Conservation (phyloP, 305 asterid species). For the Fraxinus sp. region DNA sequence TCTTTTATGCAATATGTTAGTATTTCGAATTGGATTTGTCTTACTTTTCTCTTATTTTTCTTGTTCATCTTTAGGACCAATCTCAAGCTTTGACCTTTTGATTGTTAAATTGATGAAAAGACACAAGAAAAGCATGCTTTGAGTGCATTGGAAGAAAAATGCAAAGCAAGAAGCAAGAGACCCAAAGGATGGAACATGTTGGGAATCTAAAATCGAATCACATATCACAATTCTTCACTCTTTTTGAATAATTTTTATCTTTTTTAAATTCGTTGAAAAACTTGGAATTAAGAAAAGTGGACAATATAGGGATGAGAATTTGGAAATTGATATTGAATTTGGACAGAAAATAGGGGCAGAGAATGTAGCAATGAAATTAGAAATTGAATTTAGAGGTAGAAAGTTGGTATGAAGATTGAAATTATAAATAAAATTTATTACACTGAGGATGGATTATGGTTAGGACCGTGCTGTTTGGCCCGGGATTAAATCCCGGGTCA, state of each 20-base stretch:
- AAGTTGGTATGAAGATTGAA: background rate
- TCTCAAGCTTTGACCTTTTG: background rate
- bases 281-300: background rate
- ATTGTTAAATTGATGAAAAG: background rate
- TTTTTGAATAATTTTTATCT: background rate
- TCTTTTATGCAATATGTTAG: background rate
- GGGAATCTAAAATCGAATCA: background rate
- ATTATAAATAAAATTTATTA: too few species aligned
- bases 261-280: background rate
- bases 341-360: background rate
- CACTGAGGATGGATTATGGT: background rate
- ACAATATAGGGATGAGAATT: background rate
- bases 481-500: too few species aligned
- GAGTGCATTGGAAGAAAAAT: background rate
- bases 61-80: background rate
- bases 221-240: background rate
- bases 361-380: background rate
- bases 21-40: background rate
- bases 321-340: background rate
- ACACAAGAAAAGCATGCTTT: background rate
- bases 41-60: background rate
- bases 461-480: too few species aligned
- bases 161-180: background rate
- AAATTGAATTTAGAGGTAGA: background rate
- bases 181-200: background rate